Base-by-base conservation (phyloP, 2,329 filamentous ascomycete species). In the Eutypella sp. region DNA sequence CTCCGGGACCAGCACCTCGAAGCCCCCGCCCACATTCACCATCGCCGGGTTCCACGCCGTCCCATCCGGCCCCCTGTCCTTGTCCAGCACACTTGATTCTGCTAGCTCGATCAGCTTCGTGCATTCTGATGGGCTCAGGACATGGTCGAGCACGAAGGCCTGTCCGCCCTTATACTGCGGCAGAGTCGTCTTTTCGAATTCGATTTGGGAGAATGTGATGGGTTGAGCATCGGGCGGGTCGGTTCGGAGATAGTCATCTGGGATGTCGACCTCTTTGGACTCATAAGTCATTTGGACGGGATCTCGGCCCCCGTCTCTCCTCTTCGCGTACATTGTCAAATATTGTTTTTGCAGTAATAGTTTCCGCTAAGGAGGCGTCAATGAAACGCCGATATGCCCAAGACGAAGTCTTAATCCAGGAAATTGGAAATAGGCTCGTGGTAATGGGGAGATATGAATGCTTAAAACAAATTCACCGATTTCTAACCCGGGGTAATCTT, bases 41-140 rank as follows among this genome's bases (percentile, higher is more conserved):
- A 88, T 73, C 0, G 87, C 88, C 2, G 80, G 78, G 41, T 74
- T 71, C 88, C 87, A 92, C 1, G 69, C 63, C 48, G 57, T 67
- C 2, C 54, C 58, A 29, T 47, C 50, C 2, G 18, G 42, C 18
- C 33, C 37, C 19, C 62, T 63, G 47, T 67, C 68, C 33, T 67
- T 58, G 53, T 79, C 75, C 10, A 75, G 76, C 5, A 74, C 71
- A 43, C 69, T 72, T 15, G 75, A 63, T 58, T 82, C 78, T 9
- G 76, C 76, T 5, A 80, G 64, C 10, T 48, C 20, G 4, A 78
- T 51, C 0, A 89, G 69, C 25, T 72, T 57, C 0, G 65, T 59
- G 63, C 87, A 91, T 68, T 91, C 87, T 8, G 67, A 61, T n/a
- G 72, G 67, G 11, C 73, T 78, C 46, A 87, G 60, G n/a, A 82